Evolutionary conservation across 306 rosid genomes (phyloP), one percentile per base, ranked within the genome.

Genomic region (Neltuma alba): DNA sequence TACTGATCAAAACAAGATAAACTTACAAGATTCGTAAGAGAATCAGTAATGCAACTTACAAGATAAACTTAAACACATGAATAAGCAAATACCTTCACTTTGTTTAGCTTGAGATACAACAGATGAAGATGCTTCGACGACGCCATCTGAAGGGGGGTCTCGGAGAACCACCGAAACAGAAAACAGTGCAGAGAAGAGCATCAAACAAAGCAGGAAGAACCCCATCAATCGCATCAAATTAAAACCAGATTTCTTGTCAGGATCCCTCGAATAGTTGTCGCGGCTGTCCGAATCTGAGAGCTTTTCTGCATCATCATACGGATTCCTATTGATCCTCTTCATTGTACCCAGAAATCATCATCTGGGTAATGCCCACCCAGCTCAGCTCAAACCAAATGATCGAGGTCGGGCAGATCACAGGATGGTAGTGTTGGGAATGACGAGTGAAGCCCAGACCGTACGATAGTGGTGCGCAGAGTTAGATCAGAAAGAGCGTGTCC

Each of bases 131-230:
- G 80, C 68, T 58, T 86, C 86, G 9, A 15, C 54, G 15, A 87
- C 90, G 18, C 80, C 90, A 86, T 93, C 92, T 0, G 94, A 91
- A 20, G 97, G 97, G 2, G 94, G 97, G 81, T 89, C 97, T 67
- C 85, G 88, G 62, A 93, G 88, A 80, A 94, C 89, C 21, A 89
- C 81, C 27, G 92, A 85, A 64, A 89, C 87, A 0, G 98, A 94
- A 82, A 94, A 92, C 79, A 94, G 15, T 0, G 88, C 97, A 21
- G 98, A 94, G 50, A 88, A 66, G 61, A 94, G 77, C 82, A 94
- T 86, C 85, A 90, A 73, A 25, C 85, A 65, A 66, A 88, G 86
- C 15, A 92, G 83, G 63, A 90, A 83, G 81, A 92, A 73, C 40
- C 89, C 96, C 94, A 90, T 80, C 48, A 86, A 27, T 70, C 83